These are phyloP conservation scores for Tetracladium maxilliforme DNA, from an alignment of 2,329 filamentous ascomycete species.

Conservation along the genomic window DNA sequence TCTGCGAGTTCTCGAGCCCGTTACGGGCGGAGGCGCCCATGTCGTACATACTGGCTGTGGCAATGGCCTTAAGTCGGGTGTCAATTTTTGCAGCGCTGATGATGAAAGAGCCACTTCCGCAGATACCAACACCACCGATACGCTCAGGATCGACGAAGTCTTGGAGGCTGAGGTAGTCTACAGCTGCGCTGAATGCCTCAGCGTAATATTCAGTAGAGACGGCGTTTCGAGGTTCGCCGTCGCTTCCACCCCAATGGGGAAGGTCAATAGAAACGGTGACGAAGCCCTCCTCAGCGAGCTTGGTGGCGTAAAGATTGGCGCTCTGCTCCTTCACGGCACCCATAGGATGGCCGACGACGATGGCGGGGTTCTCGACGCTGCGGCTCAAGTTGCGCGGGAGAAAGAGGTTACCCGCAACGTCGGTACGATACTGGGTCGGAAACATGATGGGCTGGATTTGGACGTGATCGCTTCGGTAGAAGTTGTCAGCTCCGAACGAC, in stretches of 20 bases:
- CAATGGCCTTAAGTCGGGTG: constrained; percentile 10
- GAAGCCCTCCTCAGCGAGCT: constrained; percentile 12
- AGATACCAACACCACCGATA: constrained; percentile 15
- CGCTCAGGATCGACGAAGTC: constrained; percentile 12
- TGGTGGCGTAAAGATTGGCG: constrained; percentile 4
- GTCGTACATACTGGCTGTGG: constrained; percentile 10
- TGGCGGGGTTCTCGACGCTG: constrained; percentile 2
- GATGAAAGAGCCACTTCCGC: constrained; percentile 14
- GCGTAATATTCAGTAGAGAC: constrained; percentile 12
- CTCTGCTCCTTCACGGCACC: constrained; percentile 4
- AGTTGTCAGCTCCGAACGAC: constrained; percentile 4
- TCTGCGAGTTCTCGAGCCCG: constrained; percentile 5
- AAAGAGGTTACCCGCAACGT: constrained; percentile 3
- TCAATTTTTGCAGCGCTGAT: constrained; percentile 20
- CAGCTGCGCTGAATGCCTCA: constrained; percentile 15
- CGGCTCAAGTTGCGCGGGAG: constrained; percentile 2
- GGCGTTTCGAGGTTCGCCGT: constrained; percentile 11
- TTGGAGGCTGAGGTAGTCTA: constrained; percentile 13
- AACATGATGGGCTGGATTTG: constrained; percentile 3
- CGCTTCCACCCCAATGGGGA: constrained; percentile 12
- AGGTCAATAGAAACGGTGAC: constrained; percentile 11
- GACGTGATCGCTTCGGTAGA: constrained; percentile 2
- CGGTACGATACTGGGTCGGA: constrained; percentile 2
- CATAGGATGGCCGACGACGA: constrained; percentile 3
- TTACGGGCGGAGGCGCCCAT: constrained; percentile 7